Evolutionary conservation across 2,329 filamentous ascomycete species (phyloP).

Genomic region (Aspergillus calidoustus): DNA sequence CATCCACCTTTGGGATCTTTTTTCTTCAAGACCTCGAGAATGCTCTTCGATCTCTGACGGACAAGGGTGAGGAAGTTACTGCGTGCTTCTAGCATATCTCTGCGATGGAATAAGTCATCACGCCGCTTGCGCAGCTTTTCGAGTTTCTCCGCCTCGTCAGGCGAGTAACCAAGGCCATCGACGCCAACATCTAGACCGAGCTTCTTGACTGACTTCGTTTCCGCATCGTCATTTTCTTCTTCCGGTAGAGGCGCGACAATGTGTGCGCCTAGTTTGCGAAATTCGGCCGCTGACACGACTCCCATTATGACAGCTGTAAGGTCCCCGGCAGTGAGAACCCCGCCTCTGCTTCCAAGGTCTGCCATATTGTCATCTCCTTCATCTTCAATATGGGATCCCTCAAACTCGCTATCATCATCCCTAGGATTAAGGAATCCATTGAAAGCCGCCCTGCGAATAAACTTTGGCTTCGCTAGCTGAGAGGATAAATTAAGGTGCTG

Average conservation of each 20-base stretch:
- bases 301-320: slow-evolving; percentile 46
- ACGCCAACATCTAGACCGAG: slow-evolving; percentile 36
- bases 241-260: slow-evolving; percentile 41
- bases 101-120: slow-evolving; percentile 40
- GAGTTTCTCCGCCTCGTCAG: slow-evolving; percentile 45
- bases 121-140: slow-evolving; percentile 41
- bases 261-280: slow-evolving; percentile 46
- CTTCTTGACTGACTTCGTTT: slow-evolving; percentile 30
- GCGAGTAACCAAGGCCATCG: slow-evolving; percentile 39
- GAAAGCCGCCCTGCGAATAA: slow-evolving; percentile 9
- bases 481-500: slow-evolving; percentile 35
- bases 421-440: slow-evolving; percentile 7
- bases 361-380: slow-evolving; percentile 29
- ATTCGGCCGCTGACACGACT: slow-evolving; percentile 45
- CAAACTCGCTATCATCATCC: slow-evolving; percentile 17
- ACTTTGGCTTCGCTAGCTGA: slow-evolving; percentile 19
- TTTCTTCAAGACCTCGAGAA: slow-evolving; percentile 51
- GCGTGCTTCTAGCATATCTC: slow-evolving; percentile 47
- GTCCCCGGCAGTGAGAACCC: slow-evolving; percentile 47
- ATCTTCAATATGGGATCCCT: slow-evolving; percentile 26
- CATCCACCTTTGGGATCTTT: slow-evolving; percentile 50
- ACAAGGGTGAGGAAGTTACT: slow-evolving; percentile 49
- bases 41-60: slow-evolving; percentile 45
- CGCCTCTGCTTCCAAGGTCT: slow-evolving; percentile 48
- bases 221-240: slow-evolving; percentile 22